Base-by-base conservation (phyloP, 768 basidiomycete genomes). In the Infundibulicybe gibba region DNA sequence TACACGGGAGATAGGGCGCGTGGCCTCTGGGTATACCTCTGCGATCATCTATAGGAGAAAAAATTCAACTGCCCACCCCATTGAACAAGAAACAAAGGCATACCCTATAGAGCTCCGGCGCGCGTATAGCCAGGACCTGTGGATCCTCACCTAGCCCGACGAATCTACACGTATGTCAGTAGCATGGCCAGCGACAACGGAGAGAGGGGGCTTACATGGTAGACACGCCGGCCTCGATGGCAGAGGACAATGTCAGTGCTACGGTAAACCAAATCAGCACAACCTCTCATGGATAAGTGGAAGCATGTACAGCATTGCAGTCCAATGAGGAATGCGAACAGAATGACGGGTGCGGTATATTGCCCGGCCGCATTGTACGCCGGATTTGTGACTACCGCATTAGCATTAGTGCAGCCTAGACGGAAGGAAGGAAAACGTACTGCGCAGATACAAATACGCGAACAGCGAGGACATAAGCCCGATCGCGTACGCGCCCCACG, bases 91-190 rank as follows among this genome's bases (percentile, higher is more conserved):
- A 30, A 5, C n/a, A 44, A 32, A 42, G 40, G 41, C 77, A 49
- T 61, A 85, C 83, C 25, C 58, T 69, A 56, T 89, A 90, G 39
- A 91, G 66, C 32, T 74, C 79, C 14, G 89, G 90, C 14, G 86
- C 83, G 41, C 91, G 76, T 38, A 79, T 69, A 5, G 83, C 83
- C 40, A 92, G 69, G 15, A 91, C 78, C 54, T 86, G 80, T 3
- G 89, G 90, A 58, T 93, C 88, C 62, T 93, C 90, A 43, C 81
- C 89, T 8, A 93, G 72, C 6, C 89, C 90, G 30, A 93, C 90
- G 59, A 92, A 90, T 32, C 85, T 87, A 46, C 12, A 30, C 44
- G 20, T 19, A 21, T 35, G 34, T 25, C 4, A 48, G 44, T 35
- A 8, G 44, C 39, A 17, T 32, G 40, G 30, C 35, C 5, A 41